phyloP scores from a whole-genome alignment of 1,139 yeast genomes.

The Nakaseomyces sp. region DNA sequence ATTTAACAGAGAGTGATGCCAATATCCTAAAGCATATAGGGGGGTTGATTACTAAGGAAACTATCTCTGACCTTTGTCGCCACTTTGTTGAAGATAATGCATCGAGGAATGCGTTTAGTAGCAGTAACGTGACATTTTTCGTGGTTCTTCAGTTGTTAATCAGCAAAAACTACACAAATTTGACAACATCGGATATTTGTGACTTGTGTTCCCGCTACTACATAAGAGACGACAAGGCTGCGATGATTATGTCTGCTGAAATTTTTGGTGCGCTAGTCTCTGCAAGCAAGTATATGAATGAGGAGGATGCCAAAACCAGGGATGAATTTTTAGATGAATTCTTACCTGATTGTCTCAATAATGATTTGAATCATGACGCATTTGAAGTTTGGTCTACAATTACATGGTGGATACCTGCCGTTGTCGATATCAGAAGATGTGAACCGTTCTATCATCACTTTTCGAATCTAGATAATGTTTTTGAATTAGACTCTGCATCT shows the following conservation, averaged over 20 bases:
- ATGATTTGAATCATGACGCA: conserved; percentile 70
- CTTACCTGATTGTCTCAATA: conserved; percentile 41
- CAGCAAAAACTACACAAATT: conserved; percentile 31
- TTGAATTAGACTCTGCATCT: conserved; percentile 52
- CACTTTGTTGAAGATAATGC: conserved; percentile 61
- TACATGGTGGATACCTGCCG: conserved; percentile 64
- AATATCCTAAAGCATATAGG: conserved; percentile 41
- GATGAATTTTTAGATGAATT: conserved; percentile 43
- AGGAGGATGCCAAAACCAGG: conserved; percentile 32
- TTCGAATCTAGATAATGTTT: conserved; percentile 35
- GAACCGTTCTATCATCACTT: conserved; percentile 45
- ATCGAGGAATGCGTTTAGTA: conserved; percentile 50
- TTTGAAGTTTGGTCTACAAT: conserved; percentile 69
- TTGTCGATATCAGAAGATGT: conserved; percentile 59
- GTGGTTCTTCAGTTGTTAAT: conserved; percentile 40
- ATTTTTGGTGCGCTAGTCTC: conserved; percentile 49
- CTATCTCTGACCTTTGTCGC: conserved; percentile 49
- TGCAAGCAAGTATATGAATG: conserved; percentile 37
- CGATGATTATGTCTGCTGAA: conserved; percentile 57
- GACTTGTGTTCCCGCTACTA: conserved; percentile 44
- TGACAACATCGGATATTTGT: conserved; percentile 8
- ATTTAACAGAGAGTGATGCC: conserved; percentile 36
- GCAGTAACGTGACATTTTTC: conserved; percentile 49
- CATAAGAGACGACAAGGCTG: conserved; percentile 51
- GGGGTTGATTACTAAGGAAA: conserved; percentile 40